Percentiles rank a stretch among this genome's conserved stretches.
Conservation (phyloP, 2,329 filamentous ascomycete genomes). For the Fusarium marasasianum region DNA sequence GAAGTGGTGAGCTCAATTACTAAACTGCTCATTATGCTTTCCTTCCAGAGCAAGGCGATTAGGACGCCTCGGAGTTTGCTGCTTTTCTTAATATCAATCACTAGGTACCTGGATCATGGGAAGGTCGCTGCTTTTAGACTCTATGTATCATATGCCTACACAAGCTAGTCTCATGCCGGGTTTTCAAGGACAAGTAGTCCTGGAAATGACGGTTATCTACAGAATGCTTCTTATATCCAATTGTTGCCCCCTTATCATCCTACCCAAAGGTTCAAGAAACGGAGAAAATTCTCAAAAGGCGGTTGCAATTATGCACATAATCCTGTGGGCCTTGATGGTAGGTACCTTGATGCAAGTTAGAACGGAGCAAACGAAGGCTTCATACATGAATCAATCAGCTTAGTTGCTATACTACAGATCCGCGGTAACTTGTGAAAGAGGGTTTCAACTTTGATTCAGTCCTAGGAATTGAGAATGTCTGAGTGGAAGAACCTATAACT, state of each 20-base stretch:
- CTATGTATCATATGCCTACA: constrained; percentile 37
- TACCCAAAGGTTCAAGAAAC: neutral
- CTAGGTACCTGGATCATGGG: constrained; percentile 16
- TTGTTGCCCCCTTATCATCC: too few species aligned
- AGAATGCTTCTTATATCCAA: neutral
- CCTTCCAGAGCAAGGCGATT: neutral
- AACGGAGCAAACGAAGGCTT: neutral
- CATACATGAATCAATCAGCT: neutral
- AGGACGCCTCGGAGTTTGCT: constrained; percentile 28
- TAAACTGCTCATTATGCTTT: constrained; percentile 53
- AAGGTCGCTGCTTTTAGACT: constrained; percentile 11
- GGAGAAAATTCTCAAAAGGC: neutral
- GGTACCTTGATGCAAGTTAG: neutral
- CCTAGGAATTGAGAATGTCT: neutral
- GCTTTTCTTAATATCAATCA: constrained; percentile 22
- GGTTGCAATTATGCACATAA: neutral
- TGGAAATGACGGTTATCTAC: neutral
- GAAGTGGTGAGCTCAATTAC: constrained; percentile 89
- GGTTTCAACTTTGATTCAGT: neutral
- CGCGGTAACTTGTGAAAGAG: neutral
- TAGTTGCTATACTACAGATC: neutral
- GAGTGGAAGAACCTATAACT: neutral
- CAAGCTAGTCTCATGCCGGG: constrained; percentile 7
- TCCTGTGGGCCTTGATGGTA: too few species aligned
- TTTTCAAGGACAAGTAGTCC: neutral